Conservation (phyloP, 352 stramenopile genomes). For the Phytophthora ramorum region DNA sequence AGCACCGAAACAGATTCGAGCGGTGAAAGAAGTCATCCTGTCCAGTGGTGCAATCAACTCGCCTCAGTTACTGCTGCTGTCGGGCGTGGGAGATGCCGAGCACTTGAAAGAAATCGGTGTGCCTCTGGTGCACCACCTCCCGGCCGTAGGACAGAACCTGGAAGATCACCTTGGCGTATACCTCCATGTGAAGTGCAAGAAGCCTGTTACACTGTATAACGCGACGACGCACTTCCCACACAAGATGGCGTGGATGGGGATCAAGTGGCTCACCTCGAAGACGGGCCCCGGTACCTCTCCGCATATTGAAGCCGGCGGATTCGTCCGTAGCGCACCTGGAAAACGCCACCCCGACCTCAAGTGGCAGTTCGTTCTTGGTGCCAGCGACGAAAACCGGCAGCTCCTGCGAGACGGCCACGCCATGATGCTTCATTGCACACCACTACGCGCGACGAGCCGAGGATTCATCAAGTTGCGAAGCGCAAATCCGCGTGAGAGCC, state of each 20-base stretch:
- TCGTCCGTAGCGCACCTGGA: slow-evolving; percentile 54
- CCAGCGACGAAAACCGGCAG: slow-evolving; percentile 38
- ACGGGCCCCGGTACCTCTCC: slow-evolving; percentile 70
- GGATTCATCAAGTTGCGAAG: slow-evolving; percentile 79
- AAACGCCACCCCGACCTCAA: slow-evolving; percentile 83
- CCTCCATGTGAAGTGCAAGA: slow-evolving; percentile 81
- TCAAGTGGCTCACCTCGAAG: slow-evolving; percentile 72
- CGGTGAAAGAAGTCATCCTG: slow-evolving; percentile 84
- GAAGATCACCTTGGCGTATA: slow-evolving; percentile 90
- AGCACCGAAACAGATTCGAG: slow-evolving; percentile 42
- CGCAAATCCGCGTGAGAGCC: slow-evolving; percentile 60
- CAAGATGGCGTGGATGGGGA: slow-evolving; percentile 77
- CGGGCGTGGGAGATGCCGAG: slow-evolving; percentile 71
- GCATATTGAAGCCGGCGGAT: slow-evolving; percentile 82
- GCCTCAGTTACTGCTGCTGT: slow-evolving; percentile 85
- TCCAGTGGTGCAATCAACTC: slow-evolving; percentile 86
- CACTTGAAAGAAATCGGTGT: slow-evolving; percentile 72
- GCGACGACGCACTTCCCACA: slow-evolving; percentile 70
- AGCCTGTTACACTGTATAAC: slow-evolving; percentile 87
- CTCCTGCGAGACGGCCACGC: slow-evolving; percentile 51
- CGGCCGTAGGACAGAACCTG: slow-evolving; percentile 83
- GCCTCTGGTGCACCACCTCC: slow-evolving; percentile 71
- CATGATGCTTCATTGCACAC: slow-evolving; percentile 85
- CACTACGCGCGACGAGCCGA: slow-evolving; percentile 83
- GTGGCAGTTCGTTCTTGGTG: slow-evolving; percentile 85